phyloP scores from a whole-genome alignment of 306 rosid genomes.

The Ziziphus jujuba region DNA sequence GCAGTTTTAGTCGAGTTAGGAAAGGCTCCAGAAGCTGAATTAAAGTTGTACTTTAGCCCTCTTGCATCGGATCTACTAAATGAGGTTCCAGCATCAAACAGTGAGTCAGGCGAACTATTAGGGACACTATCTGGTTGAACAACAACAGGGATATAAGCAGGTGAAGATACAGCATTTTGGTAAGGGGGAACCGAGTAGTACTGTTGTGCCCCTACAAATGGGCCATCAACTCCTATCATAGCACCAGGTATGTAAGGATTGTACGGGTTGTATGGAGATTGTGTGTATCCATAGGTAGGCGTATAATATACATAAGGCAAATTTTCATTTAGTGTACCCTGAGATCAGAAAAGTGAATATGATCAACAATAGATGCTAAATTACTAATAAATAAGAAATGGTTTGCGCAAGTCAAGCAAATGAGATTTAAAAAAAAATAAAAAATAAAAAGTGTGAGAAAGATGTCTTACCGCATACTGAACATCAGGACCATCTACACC shows the following conservation, averaged over 20 bases:
- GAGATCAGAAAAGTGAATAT: slow-evolving; percentile 22
- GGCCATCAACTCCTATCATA: slow-evolving; percentile 73
- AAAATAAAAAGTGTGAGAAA: neutral
- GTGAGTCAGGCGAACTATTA: slow-evolving; percentile 54
- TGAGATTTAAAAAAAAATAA: neutral
- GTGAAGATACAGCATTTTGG: slow-evolving; percentile 57
- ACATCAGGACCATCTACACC: slow-evolving; percentile 75
- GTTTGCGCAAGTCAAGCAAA: neutral
- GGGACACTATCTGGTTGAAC: slow-evolving; percentile 63
- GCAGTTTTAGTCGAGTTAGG: slow-evolving; percentile 48
- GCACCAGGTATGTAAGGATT: slow-evolving; percentile 98
- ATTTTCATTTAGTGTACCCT: slow-evolving; percentile 90
- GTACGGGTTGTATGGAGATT: slow-evolving; percentile 95
- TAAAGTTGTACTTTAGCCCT: slow-evolving; percentile 55
- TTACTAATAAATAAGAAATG: neutral
- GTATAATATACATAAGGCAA: slow-evolving; percentile 78
- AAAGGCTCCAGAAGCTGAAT: slow-evolving; percentile 62
- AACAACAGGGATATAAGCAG: slow-evolving; percentile 63
- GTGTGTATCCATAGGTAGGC: slow-evolving; percentile 89
- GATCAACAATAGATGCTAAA: slow-evolving; percentile 13
- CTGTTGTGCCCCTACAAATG: slow-evolving; percentile 62
- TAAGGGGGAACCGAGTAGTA: slow-evolving; percentile 67
- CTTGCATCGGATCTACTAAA: slow-evolving; percentile 64
- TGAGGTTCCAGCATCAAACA: slow-evolving; percentile 50
- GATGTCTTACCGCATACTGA: slow-evolving; percentile 60